phyloP scores from a whole-genome alignment of 345 rosid genomes.

The Euphorbia lathyris region DNA sequence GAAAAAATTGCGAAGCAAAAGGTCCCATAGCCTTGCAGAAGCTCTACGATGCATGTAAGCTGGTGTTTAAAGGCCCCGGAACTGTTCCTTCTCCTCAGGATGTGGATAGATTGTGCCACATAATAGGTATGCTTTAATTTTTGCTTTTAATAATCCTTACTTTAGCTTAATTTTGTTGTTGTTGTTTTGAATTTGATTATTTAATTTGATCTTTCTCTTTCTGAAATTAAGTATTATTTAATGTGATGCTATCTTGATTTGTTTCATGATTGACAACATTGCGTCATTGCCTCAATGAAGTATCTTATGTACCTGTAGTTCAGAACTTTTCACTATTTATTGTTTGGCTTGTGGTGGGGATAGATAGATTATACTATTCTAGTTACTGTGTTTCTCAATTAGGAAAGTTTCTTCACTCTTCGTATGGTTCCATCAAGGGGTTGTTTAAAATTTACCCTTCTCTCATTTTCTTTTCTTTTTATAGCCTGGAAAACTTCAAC shows the following conservation, averaged over 20 bases:
- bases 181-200: background rate
- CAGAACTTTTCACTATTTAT: background rate
- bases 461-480: background rate
- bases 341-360: background rate
- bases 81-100: constrained; percentile 46
- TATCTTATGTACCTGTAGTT: no score
- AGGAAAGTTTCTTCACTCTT: background rate
- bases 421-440: background rate
- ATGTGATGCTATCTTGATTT: background rate
- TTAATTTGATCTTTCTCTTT: background rate
- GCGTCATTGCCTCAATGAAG: no score
- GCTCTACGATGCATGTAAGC: constrained; percentile 42
- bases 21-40: constrained; percentile 31
- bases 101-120: constrained; percentile 36
- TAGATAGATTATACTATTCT: no score
- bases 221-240: background rate
- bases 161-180: background rate
- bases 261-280: no score
- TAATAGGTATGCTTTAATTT: constrained; percentile 43
- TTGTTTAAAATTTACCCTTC: no score
- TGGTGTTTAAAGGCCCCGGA: constrained; percentile 55
- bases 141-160: background rate
- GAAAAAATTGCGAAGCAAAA: no score
- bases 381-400: background rate
- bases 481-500: background rate